Evolutionary conservation across 441 rosid genomes (phyloP).

Genomic region (Isatis lusitanica): DNA sequence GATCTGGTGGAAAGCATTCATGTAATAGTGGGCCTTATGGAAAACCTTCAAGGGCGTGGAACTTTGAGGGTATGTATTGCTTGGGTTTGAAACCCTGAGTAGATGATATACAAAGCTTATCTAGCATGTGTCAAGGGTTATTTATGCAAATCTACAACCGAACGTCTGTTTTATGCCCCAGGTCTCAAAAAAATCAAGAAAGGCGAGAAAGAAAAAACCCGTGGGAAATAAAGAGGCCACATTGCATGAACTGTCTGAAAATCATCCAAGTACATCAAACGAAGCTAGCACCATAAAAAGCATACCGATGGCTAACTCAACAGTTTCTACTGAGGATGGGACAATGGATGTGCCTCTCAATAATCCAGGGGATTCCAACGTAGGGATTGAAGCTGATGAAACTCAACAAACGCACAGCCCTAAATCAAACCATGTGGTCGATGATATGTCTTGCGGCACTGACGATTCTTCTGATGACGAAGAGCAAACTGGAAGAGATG

Average conservation of each 20-base stretch:
- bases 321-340: constrained; percentile 36
- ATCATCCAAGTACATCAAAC: constrained; percentile 41
- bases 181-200: constrained; percentile 91
- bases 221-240: constrained; percentile 41
- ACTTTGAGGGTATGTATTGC: constrained; percentile 74
- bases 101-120: background rate
- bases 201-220: constrained; percentile 55
- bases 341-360: constrained; percentile 39
- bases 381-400: constrained; percentile 40
- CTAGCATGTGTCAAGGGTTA: background rate
- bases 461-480: constrained; percentile 78
- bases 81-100: constrained; percentile 1
- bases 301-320: constrained; percentile 37
- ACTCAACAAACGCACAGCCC: constrained; percentile 38
- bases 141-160: constrained; percentile 14
- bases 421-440: constrained; percentile 41
- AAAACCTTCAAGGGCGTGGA: constrained; percentile 90
- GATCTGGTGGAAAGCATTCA: constrained; percentile 85
- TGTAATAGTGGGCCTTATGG: constrained; percentile 71
- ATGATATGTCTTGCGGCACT: constrained; percentile 48
- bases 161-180: constrained; percentile 40
- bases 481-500: constrained; percentile 56
- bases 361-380: constrained; percentile 40
- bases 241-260: constrained; percentile 44
- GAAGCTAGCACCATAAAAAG: constrained; percentile 38